Base-by-base conservation (phyloP, 306 rosid species). In the Begonia peltatifolia region DNA sequence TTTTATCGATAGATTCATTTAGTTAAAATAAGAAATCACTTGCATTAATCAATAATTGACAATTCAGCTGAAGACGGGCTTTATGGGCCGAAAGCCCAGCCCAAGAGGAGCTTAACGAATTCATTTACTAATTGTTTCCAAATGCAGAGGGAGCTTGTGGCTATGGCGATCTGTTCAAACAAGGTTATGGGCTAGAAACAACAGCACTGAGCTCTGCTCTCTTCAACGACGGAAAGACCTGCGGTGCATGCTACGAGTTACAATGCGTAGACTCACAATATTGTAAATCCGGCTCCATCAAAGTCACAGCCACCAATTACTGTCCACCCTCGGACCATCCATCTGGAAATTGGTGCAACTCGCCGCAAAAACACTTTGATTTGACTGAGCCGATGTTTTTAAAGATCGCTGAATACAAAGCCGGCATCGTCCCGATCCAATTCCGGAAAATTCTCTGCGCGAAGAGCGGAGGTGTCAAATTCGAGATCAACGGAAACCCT, bases 111-210 rank as follows among this genome's bases (percentile, higher is more conserved):
- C 38, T 30, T 30, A 5, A 30, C 8, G 6, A 7, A 5, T 30
- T 30, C 38, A 30, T 30, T 30, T 30, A 30, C 8, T 7, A 30
- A 5, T 30, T 5, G 38, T 9, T 30, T 30, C 42, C 2, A 20
- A 7, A 11, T 44, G 18, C 48, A 73, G 79, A 66, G 53, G 83
- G 83, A 5, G 83, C 79, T 52, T 73, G 76, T 57, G 79, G 76
- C 0, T 73, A 77, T 51, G 76, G 74, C 0, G 25, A 77, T 54
- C 67, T 73, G 0, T 50, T 49, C 46, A 0, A 64, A 41, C 83
- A 73, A 67, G 83, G 79, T 0, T 78, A 74, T 53, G 84, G 83
- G 17, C 66, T 72, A 0, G 55, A 50, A 7, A 76, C 73, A 0
- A 2, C 73, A 6, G 78, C 79, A 1, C 50, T 69, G 46, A 76